Base-by-base conservation (phyloP, 169 alveolate species). In the Eimeria tenella region DNA sequence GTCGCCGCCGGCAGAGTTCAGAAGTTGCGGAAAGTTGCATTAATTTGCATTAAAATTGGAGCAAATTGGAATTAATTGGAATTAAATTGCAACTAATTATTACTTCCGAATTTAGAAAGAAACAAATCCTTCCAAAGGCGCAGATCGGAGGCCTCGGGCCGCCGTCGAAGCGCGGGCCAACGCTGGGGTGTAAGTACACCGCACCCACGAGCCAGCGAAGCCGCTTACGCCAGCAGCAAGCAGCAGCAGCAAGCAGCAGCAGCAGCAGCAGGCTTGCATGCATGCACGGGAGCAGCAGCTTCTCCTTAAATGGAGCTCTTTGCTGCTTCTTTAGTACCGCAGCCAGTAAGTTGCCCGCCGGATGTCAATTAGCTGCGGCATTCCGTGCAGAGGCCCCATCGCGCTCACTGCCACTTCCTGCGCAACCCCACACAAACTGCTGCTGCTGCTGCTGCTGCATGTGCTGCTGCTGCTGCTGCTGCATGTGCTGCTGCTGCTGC, bases 301-400 rank as follows among this genome's bases (percentile, higher is more conserved):
- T 58, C 19, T 17, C 17, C 82, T 11, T 5, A 4, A 8, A 17
- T 21, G 4, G 6, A 6, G 52, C 53, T 31, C 42, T 31, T 31
- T 31, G 42, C 42, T 31, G 42, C 42, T 31, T 31, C 42, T 31
- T 31, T 19, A 83, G 77, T 83, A 83, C 5, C 90, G 90, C 58
- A 83, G 77, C 90, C 90, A 83, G 90, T 53, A 83, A 17, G 90
- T 83, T 15, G 90, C 75, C 42, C 90, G 90, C 42, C 90, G 74
- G 63, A 83, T 17, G 62, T 56, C 42, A 49, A 83, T 62, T 11
- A 83, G 77, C 77, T 83, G 90, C 25, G 90, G 90, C 92, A 84
- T 84, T n/a, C 92, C 92, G 68, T 58, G 65, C 25, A 84, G 92
- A 10, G 92, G 92, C 52, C 92, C 92, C 70, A 63, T 11, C n/a